These are phyloP conservation scores for Emmonsia crescens DNA, from an alignment of 2,329 filamentous ascomycete species.

Conservation along the genomic window DNA sequence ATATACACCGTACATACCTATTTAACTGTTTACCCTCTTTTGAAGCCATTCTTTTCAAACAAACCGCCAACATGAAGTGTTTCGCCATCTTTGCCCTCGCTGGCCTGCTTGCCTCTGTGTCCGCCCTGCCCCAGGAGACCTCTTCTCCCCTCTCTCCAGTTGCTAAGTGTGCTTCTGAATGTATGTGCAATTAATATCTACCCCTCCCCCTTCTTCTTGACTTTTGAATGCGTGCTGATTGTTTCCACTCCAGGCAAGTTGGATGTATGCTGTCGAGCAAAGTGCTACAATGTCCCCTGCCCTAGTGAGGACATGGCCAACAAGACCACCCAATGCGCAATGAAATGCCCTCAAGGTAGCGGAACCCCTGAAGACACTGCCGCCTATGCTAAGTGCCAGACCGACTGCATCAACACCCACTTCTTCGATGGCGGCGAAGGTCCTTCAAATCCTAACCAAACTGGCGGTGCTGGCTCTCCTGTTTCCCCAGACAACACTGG, in stretches of 20 bases:
- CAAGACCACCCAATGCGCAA: slow-evolving; percentile 42
- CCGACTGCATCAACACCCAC: slow-evolving; percentile 39
- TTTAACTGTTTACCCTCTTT: background rate
- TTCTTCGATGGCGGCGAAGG: slow-evolving; percentile 32
- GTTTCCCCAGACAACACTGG: slow-evolving; percentile 13
- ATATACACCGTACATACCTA: background rate
- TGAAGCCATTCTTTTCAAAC: background rate
- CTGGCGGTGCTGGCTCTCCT: slow-evolving; percentile 12
- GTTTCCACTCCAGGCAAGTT: slow-evolving; percentile 24
- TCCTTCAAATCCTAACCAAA: slow-evolving; percentile 5
- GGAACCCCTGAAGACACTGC: slow-evolving; percentile 37
- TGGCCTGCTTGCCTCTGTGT: slow-evolving; percentile 35
- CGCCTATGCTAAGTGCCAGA: slow-evolving; percentile 39
- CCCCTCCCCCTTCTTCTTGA: background rate
- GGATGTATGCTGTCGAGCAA: slow-evolving; percentile 42
- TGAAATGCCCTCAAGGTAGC: slow-evolving; percentile 43
- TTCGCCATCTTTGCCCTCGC: slow-evolving; percentile 35
- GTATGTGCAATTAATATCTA: slow-evolving; percentile 19
- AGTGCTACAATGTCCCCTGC: slow-evolving; percentile 42
- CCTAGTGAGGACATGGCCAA: slow-evolving; percentile 41
- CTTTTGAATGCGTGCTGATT: background rate
- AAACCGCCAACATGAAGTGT: slow-evolving; percentile 26
- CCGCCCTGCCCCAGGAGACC: slow-evolving; percentile 30
- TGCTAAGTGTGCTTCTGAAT: slow-evolving; percentile 26
- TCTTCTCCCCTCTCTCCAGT: slow-evolving; percentile 23